These are phyloP conservation scores for Ceratocystis variospora DNA, from an alignment of 2,329 filamentous ascomycete genomes.

Conservation along the genomic window DNA sequence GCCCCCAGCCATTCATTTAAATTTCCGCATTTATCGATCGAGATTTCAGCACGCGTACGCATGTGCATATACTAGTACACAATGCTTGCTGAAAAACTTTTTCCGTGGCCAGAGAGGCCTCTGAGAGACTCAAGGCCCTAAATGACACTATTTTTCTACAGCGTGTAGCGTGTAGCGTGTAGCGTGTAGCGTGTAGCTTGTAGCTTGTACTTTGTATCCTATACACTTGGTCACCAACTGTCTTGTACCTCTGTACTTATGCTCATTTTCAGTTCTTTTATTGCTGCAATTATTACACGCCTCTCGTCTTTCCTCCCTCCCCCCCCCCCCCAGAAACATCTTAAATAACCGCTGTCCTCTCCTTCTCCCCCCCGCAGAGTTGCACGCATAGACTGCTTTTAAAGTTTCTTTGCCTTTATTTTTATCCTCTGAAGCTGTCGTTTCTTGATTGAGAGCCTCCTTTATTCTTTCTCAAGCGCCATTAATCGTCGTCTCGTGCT, in stretches of 20 bases:
- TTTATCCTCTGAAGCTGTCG: background rate
- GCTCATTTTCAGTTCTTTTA: background rate
- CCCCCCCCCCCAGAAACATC: background rate
- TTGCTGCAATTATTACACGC: background rate
- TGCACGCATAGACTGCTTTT: background rate
- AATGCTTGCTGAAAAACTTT: constrained; percentile 2
- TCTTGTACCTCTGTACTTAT: background rate
- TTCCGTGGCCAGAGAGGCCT: background rate
- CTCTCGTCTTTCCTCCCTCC: background rate
- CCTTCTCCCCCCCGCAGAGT: background rate
- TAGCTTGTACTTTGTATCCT: background rate
- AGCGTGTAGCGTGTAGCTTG: too few species aligned
- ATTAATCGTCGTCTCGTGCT: background rate
- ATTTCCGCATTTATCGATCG: background rate
- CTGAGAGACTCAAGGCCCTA: background rate
- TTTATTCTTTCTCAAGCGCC: background rate
- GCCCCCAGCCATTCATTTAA: too few species aligned
- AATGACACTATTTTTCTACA: too few species aligned
- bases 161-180: too few species aligned
- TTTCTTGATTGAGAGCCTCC: background rate
- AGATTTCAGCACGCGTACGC: background rate
- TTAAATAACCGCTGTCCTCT: constrained; percentile 6
- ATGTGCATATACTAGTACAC: background rate
- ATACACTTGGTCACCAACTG: too few species aligned
- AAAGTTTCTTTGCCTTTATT: background rate